Evolutionary conservation across 177 flowering plant species (phyloP).

Genomic region (Vitis hybrid): DNA sequence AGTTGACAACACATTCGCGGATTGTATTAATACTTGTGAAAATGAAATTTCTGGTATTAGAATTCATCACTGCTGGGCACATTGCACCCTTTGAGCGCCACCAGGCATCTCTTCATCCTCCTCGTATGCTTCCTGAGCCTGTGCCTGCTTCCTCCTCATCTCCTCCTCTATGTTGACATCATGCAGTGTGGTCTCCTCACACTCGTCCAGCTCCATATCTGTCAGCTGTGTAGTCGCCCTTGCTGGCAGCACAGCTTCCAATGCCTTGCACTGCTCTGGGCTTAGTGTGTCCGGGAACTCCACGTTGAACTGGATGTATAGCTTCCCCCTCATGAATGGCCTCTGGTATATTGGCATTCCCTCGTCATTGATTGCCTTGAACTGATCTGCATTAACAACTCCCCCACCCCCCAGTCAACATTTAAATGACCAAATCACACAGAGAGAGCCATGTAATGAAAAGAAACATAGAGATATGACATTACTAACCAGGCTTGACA

Average conservation of each 20-base stretch:
- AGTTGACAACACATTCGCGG: too few relatives aligned
- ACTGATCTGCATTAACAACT: slow-evolving; percentile 36
- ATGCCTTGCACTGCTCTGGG: slow-evolving; percentile 37
- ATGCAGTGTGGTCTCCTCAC: slow-evolving; percentile 53
- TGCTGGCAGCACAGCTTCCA: slow-evolving; percentile 38
- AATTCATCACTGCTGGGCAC: slow-evolving; percentile 52
- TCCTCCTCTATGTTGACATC: slow-evolving; percentile 65
- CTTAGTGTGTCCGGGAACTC: slow-evolving; percentile 66
- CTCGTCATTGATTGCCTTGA: slow-evolving; percentile 68
- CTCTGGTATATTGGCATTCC: slow-evolving; percentile 72
- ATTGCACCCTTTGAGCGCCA: slow-evolving; percentile 56
- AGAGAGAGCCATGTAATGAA: neutral
- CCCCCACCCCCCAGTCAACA: too few relatives aligned
- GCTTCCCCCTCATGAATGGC: slow-evolving; percentile 64
- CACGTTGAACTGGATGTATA: slow-evolving; percentile 65
- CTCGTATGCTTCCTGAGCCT: slow-evolving; percentile 46
- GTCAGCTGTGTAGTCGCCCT: slow-evolving; percentile 31
- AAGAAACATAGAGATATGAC: neutral
- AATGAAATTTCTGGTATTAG: too few relatives aligned
- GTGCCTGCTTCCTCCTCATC: slow-evolving; percentile 48
- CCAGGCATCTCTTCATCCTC: slow-evolving; percentile 52
- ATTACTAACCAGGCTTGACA: slow-evolving; percentile 71
- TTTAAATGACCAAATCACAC: too few relatives aligned
- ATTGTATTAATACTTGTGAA: too few relatives aligned
- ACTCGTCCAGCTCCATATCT: slow-evolving; percentile 58